A percentile compares a stretch with the other conserved stretches of the same genome.
These are phyloP conservation scores for Discostella stelligera DNA, from an alignment of 352 stramenopile species.

Conservation along the genomic window DNA sequence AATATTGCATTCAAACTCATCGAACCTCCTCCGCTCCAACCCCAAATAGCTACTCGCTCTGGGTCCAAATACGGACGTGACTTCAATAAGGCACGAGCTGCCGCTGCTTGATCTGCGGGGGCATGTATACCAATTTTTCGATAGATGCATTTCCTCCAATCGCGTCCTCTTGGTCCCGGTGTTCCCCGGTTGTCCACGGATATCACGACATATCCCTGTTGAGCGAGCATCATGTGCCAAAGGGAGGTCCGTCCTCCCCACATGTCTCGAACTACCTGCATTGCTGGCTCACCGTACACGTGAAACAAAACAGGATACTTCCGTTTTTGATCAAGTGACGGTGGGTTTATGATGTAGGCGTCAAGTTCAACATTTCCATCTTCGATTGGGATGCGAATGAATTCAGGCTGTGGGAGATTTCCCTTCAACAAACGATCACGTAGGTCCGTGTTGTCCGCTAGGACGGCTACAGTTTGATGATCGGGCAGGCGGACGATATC, in stretches of 20 bases:
- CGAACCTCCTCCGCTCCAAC: conserved; percentile 98
- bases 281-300: conserved; percentile 44
- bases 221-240: conserved; percentile 46
- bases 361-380: conserved; percentile 37
- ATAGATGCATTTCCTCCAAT: conserved; percentile 50
- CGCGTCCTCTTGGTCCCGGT: conserved; percentile 30
- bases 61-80: conserved; percentile 86
- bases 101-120: conserved; percentile 73
- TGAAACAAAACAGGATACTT: conserved; percentile 52
- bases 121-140: conserved; percentile 45
- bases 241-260: conserved; percentile 45
- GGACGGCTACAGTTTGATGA: conserved; percentile 34
- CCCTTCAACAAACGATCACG: conserved; percentile 28
- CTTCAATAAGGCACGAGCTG: conserved; percentile 56
- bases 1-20: conserved; percentile 95
- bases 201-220: conserved; percentile 37
- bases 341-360: conserved; percentile 45
- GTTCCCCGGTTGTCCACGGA: conserved; percentile 45
- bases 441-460: conserved; percentile 47
- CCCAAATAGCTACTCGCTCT: conserved; percentile 93
- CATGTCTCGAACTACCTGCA: conserved; percentile 44
- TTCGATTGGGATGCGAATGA: conserved; percentile 41
- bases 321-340: conserved; percentile 27
- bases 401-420: conserved; percentile 40
- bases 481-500: conserved; percentile 36